A percentile compares a stretch with the other conserved stretches of the same genome.
phyloP scores from a whole-genome alignment of 2,329 filamentous ascomycete species.

The Curvularia sp. region DNA sequence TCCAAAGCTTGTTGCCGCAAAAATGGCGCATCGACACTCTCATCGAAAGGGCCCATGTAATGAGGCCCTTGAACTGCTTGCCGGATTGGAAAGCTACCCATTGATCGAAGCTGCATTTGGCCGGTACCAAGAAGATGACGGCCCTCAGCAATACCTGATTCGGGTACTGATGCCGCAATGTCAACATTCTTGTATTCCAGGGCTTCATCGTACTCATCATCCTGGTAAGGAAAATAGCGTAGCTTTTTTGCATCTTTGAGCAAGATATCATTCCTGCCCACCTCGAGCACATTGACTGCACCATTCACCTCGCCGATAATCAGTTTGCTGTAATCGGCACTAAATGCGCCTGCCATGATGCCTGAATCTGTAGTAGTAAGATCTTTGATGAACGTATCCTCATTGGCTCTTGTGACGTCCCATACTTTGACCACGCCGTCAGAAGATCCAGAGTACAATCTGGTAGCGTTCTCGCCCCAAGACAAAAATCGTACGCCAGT shows the following conservation, averaged over 20 bases:
- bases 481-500: conserved; percentile 65
- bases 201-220: conserved; percentile 10
- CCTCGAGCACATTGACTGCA: conserved; percentile 60
- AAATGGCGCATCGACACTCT: conserved; percentile 31
- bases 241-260: conserved; percentile 42
- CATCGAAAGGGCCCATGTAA: conserved; percentile 52
- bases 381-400: conserved; percentile 61
- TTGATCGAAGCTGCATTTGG: conserved; percentile 47
- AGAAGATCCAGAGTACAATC: conserved; percentile 66
- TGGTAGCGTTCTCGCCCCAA: conserved; percentile 61
- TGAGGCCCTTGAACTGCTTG: conserved; percentile 56
- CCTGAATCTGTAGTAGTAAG: conserved; percentile 58
- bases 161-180: conserved; percentile 8
- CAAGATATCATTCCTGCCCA: conserved; percentile 46
- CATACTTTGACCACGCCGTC: conserved; percentile 67
- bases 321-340: conserved; percentile 61
- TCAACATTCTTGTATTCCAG: background rate
- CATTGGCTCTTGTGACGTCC: conserved; percentile 61
- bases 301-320: conserved; percentile 65
- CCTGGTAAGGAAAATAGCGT: conserved; percentile 35
- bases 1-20: conserved; percentile 38
- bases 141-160: conserved; percentile 38
- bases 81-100: conserved; percentile 53
- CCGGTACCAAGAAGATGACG: conserved; percentile 38
- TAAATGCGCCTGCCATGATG: conserved; percentile 66